A percentile compares a stretch with the other conserved stretches of the same genome.
Conservation (phyloP, 106 monocot species). For the Platanthera zijinensis region DNA sequence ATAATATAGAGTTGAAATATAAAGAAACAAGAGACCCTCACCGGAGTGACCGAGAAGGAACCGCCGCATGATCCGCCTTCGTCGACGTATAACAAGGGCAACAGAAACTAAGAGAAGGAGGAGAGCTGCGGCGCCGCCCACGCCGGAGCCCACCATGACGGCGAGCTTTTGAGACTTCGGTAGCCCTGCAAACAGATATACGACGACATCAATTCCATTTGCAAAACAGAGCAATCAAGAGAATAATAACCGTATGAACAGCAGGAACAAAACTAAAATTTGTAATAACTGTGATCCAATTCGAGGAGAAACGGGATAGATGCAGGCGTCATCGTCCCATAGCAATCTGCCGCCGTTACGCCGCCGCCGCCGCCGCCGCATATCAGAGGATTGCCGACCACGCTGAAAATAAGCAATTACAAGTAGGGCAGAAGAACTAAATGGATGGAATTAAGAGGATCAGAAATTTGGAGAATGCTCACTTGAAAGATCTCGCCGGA, state of each 20-base stretch:
- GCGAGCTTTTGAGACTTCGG: slow-evolving; percentile 47
- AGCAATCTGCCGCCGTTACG: slow-evolving; percentile 37
- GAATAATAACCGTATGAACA: not conserved
- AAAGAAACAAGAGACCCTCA: slow-evolving; percentile 5
- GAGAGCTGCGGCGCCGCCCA: slow-evolving; percentile 34
- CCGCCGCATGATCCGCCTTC: slow-evolving; percentile 38
- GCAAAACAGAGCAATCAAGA: not conserved
- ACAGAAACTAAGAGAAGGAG: slow-evolving; percentile 31
- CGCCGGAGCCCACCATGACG: slow-evolving; percentile 54
- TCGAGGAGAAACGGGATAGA: slow-evolving; percentile 42
- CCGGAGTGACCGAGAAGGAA: slow-evolving; percentile 51
- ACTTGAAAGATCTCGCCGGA: slow-evolving; percentile 92
- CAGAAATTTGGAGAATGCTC: slow-evolving; percentile 5
- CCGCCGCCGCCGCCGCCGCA: slow-evolving; percentile 68
- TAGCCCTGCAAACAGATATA: slow-evolving; percentile 17
- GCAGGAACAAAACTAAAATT: not conserved
- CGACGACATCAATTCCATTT: not conserved
- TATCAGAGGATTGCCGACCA: slow-evolving; percentile 78
- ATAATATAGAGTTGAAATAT: not conserved
- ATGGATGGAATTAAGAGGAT: not conserved
- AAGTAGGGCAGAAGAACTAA: not conserved
- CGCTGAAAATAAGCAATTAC: slow-evolving; percentile 16
- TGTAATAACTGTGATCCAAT: slow-evolving; percentile 37
- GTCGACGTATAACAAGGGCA: slow-evolving; percentile 35
- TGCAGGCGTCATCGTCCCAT: slow-evolving; percentile 26